Base-by-base conservation (phyloP, 768 basidiomycete species). In the Termitomyces sp. region DNA sequence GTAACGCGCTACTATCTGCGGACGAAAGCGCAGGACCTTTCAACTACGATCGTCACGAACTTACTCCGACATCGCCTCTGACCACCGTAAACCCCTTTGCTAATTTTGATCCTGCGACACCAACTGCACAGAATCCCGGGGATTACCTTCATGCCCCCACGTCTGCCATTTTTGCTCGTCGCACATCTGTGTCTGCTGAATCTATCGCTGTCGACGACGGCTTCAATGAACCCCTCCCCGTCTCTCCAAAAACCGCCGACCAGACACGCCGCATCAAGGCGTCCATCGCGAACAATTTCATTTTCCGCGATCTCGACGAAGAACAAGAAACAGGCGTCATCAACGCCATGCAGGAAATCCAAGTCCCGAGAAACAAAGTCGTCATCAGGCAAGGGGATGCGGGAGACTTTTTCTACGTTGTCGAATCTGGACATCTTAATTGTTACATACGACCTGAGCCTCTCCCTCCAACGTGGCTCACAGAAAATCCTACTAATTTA, bases 391-490 rank as follows among this genome's bases (percentile, higher is more conserved):
- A 99, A 71, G 97, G 97, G 47, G 95, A 97, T 63, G 90, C 92
- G 20, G 97, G 97, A 54, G 95, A 98, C 65, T 94, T 87, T 73
- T 98, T 98, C 71, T 99, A 99, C 72, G 92, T 98, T 53, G 94
- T 98, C 61, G 97, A 98, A 73, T 80, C 82, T 44, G 97, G 97
- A 2, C 74, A 85, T 57, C 77, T 98, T 60, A 80, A 94, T 64
- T 90, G 93, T 69, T 98, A 86, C 71, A 86, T 88, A 62, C 84
- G 80, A 54, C 79, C 83, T 4, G 88, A 87, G 47, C 83, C 84
- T 6, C 72, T 86, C 18, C 84, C 87, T 2, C 80, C 83, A 0
- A 73, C 79, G 32, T 86, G 84, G 81, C 69, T 80, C 37, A 74
- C 76, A 9, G 78, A 79, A 26, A 69, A 72, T 36, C 72, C 76